phyloP scores from a whole-genome alignment of 164 flowering plant species.

The Protea cynaroides region DNA sequence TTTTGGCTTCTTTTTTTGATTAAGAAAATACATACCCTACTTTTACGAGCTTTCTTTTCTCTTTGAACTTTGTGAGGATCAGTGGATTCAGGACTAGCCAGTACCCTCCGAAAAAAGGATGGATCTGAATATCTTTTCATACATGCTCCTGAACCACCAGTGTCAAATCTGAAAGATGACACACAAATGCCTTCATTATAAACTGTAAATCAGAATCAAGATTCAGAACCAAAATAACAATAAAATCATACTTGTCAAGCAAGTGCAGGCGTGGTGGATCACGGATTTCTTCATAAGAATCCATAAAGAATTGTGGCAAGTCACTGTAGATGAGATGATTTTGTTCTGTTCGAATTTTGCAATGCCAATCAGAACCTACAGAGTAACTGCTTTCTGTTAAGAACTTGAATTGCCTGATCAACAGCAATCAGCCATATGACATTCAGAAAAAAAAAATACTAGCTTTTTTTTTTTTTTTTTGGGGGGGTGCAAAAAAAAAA shows the following conservation, averaged over 20 bases:
- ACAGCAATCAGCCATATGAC: background rate
- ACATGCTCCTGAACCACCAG: constrained; percentile 83
- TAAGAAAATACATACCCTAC: constrained; percentile 38
- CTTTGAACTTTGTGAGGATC: constrained; percentile 29
- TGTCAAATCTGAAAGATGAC: constrained; percentile 60
- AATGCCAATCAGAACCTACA: constrained; percentile 94
- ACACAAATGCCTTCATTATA: background rate
- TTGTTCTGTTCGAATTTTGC: constrained; percentile 39
- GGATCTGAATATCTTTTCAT: constrained; percentile 84
- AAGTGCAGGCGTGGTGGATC: constrained; percentile 75
- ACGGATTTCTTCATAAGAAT: constrained; percentile 83
- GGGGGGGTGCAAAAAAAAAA: background rate
- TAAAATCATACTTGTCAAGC: constrained; percentile 72
- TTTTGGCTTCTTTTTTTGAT: background rate
- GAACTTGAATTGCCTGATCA: constrained; percentile 10
- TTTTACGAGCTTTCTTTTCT: constrained; percentile 47
- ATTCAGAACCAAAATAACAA: constrained; percentile 3
- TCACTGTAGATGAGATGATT: constrained; percentile 70
- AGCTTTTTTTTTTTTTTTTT: too few relatives aligned
- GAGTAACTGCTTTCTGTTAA: constrained; percentile 25
- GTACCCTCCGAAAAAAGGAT: constrained; percentile 51
- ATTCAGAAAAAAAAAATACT: too few relatives aligned
- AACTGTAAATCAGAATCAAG: background rate
- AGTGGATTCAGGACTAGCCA: constrained; percentile 28
- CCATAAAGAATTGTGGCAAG: constrained; percentile 76